A percentile compares a stretch with the other conserved stretches of the same genome.
These are phyloP conservation scores for Amylostereum areolatum DNA, from an alignment of 1,284 basidiomycete species.

Conservation along the genomic window DNA sequence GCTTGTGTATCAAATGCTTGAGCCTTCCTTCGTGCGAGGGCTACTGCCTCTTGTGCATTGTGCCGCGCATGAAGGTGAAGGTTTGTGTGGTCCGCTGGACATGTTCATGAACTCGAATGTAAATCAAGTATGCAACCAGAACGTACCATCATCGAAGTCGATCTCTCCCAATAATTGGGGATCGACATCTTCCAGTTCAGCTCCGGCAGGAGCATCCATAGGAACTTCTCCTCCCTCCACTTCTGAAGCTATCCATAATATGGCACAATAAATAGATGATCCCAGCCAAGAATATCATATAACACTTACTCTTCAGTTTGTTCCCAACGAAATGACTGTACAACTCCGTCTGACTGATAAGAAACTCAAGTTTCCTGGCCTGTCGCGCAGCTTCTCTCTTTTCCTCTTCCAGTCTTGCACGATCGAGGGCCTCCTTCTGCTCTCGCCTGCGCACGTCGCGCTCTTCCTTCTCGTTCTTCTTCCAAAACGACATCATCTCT, in stretches of 20 bases:
- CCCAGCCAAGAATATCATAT: slow-evolving; percentile 6
- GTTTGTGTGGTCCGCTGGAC: slow-evolving; percentile 83
- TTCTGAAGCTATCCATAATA: slow-evolving; percentile 62
- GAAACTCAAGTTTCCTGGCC: slow-evolving; percentile 95
- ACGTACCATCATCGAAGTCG: slow-evolving; percentile 89
- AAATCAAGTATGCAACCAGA: background rate
- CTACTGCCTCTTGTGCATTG: slow-evolving; percentile 89
- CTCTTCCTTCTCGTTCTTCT: slow-evolving; percentile 96
- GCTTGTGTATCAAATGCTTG: slow-evolving; percentile 82
- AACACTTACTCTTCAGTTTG: slow-evolving; percentile 86
- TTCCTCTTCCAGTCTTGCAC: slow-evolving; percentile 93
- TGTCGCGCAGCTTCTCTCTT: slow-evolving; percentile 93
- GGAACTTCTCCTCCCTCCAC: slow-evolving; percentile 70
- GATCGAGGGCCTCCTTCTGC: slow-evolving; percentile 89
- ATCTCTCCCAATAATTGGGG: slow-evolving; percentile 65
- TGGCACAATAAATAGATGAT: slow-evolving; percentile 10
- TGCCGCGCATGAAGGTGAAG: slow-evolving; percentile 83
- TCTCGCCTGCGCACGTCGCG: slow-evolving; percentile 90
- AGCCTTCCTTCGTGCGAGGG: slow-evolving; percentile 76
- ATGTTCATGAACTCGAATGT: slow-evolving; percentile 1
- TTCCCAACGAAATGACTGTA: slow-evolving; percentile 99
- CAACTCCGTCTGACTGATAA: slow-evolving; percentile 98
- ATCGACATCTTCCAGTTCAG: slow-evolving; percentile 49
- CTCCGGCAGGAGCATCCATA: slow-evolving; percentile 49
- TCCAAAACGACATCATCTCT: slow-evolving; percentile 96